Conservation (phyloP, 148 eudicot genomes). For the Vaccinium macrocarpon region DNA sequence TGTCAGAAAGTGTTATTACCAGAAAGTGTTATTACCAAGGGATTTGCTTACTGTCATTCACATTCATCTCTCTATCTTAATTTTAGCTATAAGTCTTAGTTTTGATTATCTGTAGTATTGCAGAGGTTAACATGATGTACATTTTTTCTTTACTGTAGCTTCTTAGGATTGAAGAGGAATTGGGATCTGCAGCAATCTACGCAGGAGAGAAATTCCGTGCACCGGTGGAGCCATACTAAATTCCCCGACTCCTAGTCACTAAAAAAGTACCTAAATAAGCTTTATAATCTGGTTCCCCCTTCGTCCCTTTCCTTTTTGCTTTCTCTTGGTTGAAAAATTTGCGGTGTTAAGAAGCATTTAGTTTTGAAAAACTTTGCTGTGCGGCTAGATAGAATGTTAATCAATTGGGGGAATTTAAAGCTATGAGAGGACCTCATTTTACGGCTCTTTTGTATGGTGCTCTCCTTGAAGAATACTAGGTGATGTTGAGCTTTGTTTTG, state of each 20-base stretch:
- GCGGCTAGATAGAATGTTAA: neutral
- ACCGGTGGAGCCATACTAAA: constrained; percentile 41
- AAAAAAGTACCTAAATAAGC: constrained; percentile 3
- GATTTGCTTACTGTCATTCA: neutral
- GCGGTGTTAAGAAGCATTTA: neutral
- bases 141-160: constrained; percentile 27
- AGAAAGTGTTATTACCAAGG: neutral
- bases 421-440: neutral
- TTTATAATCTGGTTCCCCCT: neutral
- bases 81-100: neutral
- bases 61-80: neutral
- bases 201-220: constrained; percentile 39
- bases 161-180: constrained; percentile 46
- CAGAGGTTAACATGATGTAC: neutral
- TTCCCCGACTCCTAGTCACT: neutral
- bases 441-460: neutral
- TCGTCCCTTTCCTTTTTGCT: neutral
- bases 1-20: neutral
- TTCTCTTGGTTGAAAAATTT: neutral
- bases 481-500: constrained; percentile 4
- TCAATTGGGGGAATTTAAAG: neutral
- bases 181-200: constrained; percentile 39
- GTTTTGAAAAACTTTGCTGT: neutral
- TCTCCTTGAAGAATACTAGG: neutral
- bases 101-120: neutral